Base-by-base conservation (phyloP, 1,284 basidiomycete species). In the Ceratobasidium sp. region DNA sequence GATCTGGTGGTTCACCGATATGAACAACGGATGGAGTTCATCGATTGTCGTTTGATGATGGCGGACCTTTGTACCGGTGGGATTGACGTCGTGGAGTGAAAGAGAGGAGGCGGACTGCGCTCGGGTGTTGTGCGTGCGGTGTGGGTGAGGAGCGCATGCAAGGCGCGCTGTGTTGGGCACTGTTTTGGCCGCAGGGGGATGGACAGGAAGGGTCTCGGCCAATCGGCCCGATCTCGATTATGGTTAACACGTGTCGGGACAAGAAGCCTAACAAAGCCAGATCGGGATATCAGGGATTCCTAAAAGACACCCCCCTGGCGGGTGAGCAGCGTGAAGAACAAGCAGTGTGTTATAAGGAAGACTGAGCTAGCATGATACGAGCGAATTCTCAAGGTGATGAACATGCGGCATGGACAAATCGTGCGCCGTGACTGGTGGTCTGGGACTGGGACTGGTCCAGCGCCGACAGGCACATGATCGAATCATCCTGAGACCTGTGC, bases 361-460 rank as follows among this genome's bases (percentile, higher is more conserved):
- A 18, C 49, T 23, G 35, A n/a, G n/a, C n/a, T n/a, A n/a, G n/a
- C n/a, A n/a, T n/a, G n/a, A n/a, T n/a, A n/a, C n/a, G n/a, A n/a
- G n/a, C n/a, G n/a, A n/a, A 13, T 67, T 67, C 63, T 9, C 21
- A 13, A 30, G 30, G 63, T 67, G 63, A 67, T 67, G 49, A 54
- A 67, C 63, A 67, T 67, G 63, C 50, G 63, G 47, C 35, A 57
- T 57, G 54, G 35, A 57, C 26, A 30, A 57, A 57, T 30, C 16
- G 26, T n/a, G 14, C 30, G 54, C 54, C 5, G 26, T 32, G 54
- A 23, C 14, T 23, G 26, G 26, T 52, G 8, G 14, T n/a, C 49
- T 8, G 9, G 23, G 43, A 11, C 43, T 44, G 43, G 54, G 14
- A 57, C 54, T 28, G 54, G 54, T 11, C 54, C 54, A 32, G 14